phyloP scores from a whole-genome alignment of 192 early-diverging fungal species.

The Backusella mclennaniae region DNA sequence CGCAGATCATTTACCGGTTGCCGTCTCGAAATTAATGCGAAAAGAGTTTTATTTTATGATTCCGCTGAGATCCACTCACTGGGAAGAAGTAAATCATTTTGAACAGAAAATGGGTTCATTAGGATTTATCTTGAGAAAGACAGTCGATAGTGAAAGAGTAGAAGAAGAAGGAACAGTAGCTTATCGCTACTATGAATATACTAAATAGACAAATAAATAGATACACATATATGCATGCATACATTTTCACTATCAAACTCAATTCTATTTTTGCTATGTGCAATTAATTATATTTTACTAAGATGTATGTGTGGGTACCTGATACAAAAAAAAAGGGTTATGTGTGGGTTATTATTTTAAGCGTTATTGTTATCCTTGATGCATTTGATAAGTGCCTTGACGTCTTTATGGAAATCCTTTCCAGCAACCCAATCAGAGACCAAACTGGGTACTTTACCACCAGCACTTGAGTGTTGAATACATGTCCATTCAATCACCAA shows the following conservation, averaged over 20 bases:
- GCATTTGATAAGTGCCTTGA: background rate
- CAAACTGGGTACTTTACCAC: background rate
- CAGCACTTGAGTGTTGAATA: background rate
- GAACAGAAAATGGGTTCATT: slow-evolving; percentile 45
- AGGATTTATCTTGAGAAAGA: slow-evolving; percentile 21
- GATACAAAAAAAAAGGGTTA: background rate
- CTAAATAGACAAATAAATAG: background rate
- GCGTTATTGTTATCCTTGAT: background rate
- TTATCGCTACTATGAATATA: slow-evolving; percentile 28
- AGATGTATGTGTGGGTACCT: too few species aligned
- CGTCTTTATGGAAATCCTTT: background rate
- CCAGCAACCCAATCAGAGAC: background rate
- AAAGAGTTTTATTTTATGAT: slow-evolving; percentile 53
- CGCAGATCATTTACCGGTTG: slow-evolving; percentile 46
- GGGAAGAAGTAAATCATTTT: slow-evolving; percentile 47
- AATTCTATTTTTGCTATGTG: background rate
- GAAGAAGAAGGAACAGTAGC: slow-evolving; percentile 28
- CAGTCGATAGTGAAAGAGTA: slow-evolving; percentile 17
- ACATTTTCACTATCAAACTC: background rate
- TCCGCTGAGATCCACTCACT: slow-evolving; percentile 44
- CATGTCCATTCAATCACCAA: background rate
- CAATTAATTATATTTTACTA: too few species aligned
- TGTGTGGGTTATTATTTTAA: background rate
- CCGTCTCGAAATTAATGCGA: slow-evolving; percentile 42
- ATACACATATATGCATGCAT: background rate